phyloP scores from a whole-genome alignment of 345 rosid species.

The Mercurialis annua region DNA sequence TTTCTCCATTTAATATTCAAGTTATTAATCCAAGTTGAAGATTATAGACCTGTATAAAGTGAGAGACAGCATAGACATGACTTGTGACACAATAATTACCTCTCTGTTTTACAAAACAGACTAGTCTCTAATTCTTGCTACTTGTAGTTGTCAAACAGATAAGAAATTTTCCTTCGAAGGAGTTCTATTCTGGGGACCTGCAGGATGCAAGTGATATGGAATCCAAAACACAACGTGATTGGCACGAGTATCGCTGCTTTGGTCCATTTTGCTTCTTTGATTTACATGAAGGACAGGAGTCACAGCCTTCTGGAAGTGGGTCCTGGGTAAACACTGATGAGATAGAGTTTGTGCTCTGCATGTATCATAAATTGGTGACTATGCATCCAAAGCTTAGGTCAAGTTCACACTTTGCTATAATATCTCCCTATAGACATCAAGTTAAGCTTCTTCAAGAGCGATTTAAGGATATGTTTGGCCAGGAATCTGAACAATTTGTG shows the following conservation, averaged over 20 bases:
- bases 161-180: slow-evolving; percentile 84
- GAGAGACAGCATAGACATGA: not conserved
- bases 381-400: slow-evolving; percentile 74
- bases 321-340: slow-evolving; percentile 77
- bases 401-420: slow-evolving; percentile 83
- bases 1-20: not conserved
- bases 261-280: slow-evolving; percentile 96
- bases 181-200: slow-evolving; percentile 70
- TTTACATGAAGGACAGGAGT: slow-evolving; percentile 76
- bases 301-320: slow-evolving; percentile 81
- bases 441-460: slow-evolving; percentile 80
- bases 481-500: slow-evolving; percentile 63
- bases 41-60: not conserved
- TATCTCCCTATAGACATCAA: slow-evolving; percentile 89
- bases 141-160: slow-evolving; percentile 41
- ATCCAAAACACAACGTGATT: slow-evolving; percentile 62
- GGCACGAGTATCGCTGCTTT: slow-evolving; percentile 80
- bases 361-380: slow-evolving; percentile 76
- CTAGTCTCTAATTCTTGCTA: slow-evolving; percentile 3
- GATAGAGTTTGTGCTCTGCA: slow-evolving; percentile 72
- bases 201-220: slow-evolving; percentile 76
- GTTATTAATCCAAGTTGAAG: not conserved
- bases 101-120: not conserved
- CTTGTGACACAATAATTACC: not conserved
- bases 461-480: slow-evolving; percentile 71